Conservation (phyloP, 805 yeast genomes). For the Komagataella pseudopastoris region DNA sequence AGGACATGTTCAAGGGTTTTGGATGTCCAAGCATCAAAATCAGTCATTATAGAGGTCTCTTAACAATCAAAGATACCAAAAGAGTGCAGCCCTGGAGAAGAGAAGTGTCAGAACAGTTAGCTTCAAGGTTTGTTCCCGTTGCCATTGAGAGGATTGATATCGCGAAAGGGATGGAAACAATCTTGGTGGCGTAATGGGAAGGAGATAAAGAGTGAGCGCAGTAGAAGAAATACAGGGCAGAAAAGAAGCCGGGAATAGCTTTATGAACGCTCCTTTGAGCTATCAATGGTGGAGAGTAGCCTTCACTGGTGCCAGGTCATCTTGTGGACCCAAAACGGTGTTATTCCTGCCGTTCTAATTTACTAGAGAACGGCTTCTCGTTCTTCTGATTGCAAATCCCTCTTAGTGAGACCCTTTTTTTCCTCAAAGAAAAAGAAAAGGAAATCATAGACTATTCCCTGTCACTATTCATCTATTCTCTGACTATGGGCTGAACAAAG, state of each 20-base stretch:
- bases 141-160: not conserved
- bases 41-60: not conserved
- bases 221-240: not conserved
- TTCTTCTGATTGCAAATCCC: too few species aligned
- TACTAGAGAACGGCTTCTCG: too few species aligned
- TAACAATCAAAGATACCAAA: not conserved
- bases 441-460: not conserved
- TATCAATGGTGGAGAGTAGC: too few species aligned
- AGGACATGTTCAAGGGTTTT: not conserved
- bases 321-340: too few species aligned
- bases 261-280: too few species aligned
- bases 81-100: not conserved
- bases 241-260: not conserved
- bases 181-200: not conserved
- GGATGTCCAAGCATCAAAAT: not conserved
- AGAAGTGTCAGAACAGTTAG: not conserved
- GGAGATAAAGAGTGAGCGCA: not conserved
- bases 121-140: not conserved
- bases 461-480: not conserved
- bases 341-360: too few species aligned
- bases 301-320: too few species aligned
- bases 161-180: not conserved
- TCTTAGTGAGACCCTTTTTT: too few species aligned
- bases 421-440: too few species aligned
- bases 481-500: not conserved